A percentile compares a stretch with the other conserved stretches of the same genome.
phyloP scores from a whole-genome alignment of 2,329 filamentous ascomycete species.

The Aspergillus brasiliensis region DNA sequence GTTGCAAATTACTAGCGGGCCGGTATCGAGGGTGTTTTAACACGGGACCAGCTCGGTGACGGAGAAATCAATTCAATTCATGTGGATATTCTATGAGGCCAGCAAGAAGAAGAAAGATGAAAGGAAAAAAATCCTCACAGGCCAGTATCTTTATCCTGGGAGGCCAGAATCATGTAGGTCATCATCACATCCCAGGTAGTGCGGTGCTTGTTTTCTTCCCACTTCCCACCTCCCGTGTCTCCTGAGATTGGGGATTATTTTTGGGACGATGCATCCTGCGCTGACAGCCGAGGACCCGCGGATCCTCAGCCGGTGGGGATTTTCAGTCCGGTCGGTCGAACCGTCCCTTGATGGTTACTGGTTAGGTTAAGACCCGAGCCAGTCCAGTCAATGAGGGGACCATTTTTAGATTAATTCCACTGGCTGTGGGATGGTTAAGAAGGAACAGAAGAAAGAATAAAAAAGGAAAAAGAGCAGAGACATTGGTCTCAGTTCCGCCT shows the following conservation, averaged over 20 bases:
- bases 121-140: not conserved
- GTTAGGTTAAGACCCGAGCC: not conserved
- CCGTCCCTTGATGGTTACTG: slow-evolving; percentile 7
- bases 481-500: no score
- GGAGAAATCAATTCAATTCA: not conserved
- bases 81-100: no score
- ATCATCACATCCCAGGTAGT: not conserved
- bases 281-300: slow-evolving; percentile 15
- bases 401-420: not conserved
- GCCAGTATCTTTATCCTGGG: not conserved
- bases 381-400: not conserved
- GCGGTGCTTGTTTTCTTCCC: not conserved
- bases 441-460: not conserved
- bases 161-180: not conserved
- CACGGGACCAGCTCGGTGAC: not conserved
- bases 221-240: not conserved
- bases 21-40: not conserved
- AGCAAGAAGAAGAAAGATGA: not conserved
- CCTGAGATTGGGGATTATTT: slow-evolving; percentile 7
- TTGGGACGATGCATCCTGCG: slow-evolving; percentile 9
- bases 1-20: not conserved
- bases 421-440: not conserved
- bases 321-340: slow-evolving; percentile 10
- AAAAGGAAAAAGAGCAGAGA: no score
- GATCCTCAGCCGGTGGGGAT: slow-evolving; percentile 9